Evolutionary conservation across 2,329 filamentous ascomycete species (phyloP).

Genomic region (Colletotrichum trifolii): DNA sequence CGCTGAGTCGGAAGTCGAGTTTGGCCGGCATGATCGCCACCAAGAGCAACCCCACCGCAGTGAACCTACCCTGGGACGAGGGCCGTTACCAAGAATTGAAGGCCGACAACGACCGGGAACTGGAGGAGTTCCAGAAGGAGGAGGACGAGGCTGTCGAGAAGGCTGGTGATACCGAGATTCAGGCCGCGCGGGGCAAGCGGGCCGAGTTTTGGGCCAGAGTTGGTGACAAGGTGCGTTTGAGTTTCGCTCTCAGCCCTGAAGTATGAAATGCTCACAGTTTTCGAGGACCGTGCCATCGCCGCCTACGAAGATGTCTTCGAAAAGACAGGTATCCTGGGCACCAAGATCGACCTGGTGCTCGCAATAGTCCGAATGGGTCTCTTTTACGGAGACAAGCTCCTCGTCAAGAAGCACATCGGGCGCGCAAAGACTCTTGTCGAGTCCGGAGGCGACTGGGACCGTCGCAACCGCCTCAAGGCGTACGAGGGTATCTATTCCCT

Average conservation of each 20-base stretch:
- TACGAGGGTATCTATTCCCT: slow-evolving; percentile 96
- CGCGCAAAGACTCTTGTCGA: slow-evolving; percentile 91
- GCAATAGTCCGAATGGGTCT: slow-evolving; percentile 95
- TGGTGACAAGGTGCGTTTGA: slow-evolving; percentile 83
- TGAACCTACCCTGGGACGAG: slow-evolving; percentile 91
- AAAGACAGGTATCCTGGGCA: slow-evolving; percentile 96
- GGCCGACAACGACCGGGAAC: slow-evolving; percentile 81
- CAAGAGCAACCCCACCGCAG: slow-evolving; percentile 70
- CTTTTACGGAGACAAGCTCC: slow-evolving; percentile 93
- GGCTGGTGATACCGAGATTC: slow-evolving; percentile 94
- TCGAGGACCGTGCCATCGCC: slow-evolving; percentile 90
- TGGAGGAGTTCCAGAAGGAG: slow-evolving; percentile 83
- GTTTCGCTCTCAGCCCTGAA: background rate
- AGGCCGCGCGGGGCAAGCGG: slow-evolving; percentile 91
- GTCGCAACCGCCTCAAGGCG: slow-evolving; percentile 96
- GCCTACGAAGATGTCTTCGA: slow-evolving; percentile 94
- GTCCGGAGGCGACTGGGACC: slow-evolving; percentile 97
- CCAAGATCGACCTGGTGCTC: slow-evolving; percentile 96
- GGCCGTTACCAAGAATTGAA: slow-evolving; percentile 81
- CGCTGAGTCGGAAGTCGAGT: slow-evolving; percentile 75
- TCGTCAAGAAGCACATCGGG: slow-evolving; percentile 94
- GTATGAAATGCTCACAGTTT: slow-evolving; percentile 29
- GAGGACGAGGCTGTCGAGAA: slow-evolving; percentile 95
- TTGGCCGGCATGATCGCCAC: slow-evolving; percentile 80
- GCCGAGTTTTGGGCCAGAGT: slow-evolving; percentile 97